Conservation (phyloP, 441 rosid genomes). For the Pelargonium citronellum region DNA sequence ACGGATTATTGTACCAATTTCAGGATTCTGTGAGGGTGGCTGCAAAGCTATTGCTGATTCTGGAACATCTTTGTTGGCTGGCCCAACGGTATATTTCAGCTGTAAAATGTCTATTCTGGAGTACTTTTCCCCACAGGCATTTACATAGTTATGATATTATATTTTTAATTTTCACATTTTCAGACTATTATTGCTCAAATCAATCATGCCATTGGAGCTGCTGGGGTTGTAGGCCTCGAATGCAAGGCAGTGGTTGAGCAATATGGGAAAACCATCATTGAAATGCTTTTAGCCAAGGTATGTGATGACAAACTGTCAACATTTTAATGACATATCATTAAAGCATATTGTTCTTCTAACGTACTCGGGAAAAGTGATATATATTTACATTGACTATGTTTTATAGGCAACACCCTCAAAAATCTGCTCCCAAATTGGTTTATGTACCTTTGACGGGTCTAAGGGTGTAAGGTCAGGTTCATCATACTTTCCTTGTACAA, state of each 20-base stretch:
- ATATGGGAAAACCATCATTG: conserved; percentile 67
- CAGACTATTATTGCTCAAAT: conserved; percentile 66
- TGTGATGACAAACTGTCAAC: conserved; percentile 2
- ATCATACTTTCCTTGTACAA: not conserved
- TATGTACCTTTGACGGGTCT: conserved; percentile 50
- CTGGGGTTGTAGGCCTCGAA: conserved; percentile 58
- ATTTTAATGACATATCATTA: not conserved
- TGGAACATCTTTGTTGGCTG: conserved; percentile 74
- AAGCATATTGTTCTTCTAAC: not conserved
- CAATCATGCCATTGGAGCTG: conserved; percentile 73
- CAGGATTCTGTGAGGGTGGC: conserved; percentile 56
- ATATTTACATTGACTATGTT: not conserved
- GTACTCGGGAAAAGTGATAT: not conserved
- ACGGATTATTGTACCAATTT: not conserved
- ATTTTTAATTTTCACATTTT: conserved; percentile 24
- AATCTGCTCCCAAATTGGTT: conserved; percentile 53
- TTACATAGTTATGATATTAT: not conserved
- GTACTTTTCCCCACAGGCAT: not conserved
- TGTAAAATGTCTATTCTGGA: conserved; percentile 7
- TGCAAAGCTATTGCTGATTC: conserved; percentile 80
- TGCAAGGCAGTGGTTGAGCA: conserved; percentile 65
- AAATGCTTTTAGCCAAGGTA: conserved; percentile 60
- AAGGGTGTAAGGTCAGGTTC: conserved; percentile 45
- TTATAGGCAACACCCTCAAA: conserved; percentile 45
- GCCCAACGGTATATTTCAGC: conserved; percentile 51